Evolutionary conservation across 2,329 filamentous ascomycete species (phyloP).

Genomic region (Ilyonectria sp.): DNA sequence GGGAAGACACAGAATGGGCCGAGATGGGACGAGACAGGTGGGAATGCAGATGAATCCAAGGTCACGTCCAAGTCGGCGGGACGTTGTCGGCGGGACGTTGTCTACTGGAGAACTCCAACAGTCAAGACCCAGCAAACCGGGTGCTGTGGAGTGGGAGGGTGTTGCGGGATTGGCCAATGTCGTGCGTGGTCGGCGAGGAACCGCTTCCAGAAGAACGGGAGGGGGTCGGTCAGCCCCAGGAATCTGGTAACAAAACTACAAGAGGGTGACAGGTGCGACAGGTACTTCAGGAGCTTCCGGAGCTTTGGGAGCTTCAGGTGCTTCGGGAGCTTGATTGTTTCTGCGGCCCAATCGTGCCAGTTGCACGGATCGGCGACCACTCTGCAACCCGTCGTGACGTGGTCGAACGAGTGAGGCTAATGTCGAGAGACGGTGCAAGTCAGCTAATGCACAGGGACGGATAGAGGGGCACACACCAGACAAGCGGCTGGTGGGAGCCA

Average conservation of each 20-base stretch:
- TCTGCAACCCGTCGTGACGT: constrained; percentile 46
- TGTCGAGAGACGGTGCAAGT: constrained; percentile 29
- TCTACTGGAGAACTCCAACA: constrained; percentile 28
- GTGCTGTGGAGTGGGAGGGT: constrained; percentile 42
- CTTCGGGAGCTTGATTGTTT: constrained; percentile 31
- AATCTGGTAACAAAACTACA: constrained; percentile 36
- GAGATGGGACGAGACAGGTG: constrained; percentile 25
- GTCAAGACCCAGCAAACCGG: constrained; percentile 38
- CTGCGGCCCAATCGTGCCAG: constrained; percentile 33
- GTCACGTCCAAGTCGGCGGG: constrained; percentile 30
- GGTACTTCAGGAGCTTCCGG: constrained; percentile 1
- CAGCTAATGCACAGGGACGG: constrained; percentile 37
- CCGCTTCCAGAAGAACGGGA: constrained; percentile 48
- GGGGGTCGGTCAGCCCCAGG: constrained; percentile 41
- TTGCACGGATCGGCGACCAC: constrained; percentile 36
- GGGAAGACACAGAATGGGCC: constrained; percentile 16
- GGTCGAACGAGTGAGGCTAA: constrained; percentile 42
- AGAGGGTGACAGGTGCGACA: constrained; percentile 29
- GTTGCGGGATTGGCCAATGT: constrained; percentile 39
- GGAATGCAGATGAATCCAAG: constrained; percentile 19
- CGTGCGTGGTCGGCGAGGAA: constrained; percentile 28
- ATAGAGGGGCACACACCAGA: constrained; percentile 20
- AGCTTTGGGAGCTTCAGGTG: not conserved
- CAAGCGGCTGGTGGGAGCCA: constrained; percentile 4
- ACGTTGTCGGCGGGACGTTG: constrained; percentile 32